Evolutionary conservation across 2,329 filamentous ascomycete species (phyloP), one percentile per base, ranked within the genome.

Genomic region (Amauroascus niger): DNA sequence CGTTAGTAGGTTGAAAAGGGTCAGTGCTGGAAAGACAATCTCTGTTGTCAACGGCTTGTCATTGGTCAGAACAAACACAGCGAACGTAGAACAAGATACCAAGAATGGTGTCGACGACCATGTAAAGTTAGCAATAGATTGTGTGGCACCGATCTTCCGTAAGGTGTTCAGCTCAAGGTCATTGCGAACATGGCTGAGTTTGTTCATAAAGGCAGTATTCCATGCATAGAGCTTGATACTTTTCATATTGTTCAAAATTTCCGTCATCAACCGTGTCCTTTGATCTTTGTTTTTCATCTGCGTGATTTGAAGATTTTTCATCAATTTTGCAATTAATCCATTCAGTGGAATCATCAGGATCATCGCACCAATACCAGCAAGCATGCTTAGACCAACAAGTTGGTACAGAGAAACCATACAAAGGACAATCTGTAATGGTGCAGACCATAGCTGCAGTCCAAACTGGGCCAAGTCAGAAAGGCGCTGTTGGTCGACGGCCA

Each of bases 201-300:
- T 95, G 71, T 89, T 93, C 84, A 96, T 95, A 67, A 98, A 98
- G 13, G 93, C 91, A 28, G 84, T 86, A 30, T 90, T 91, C 93
- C 93, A 98, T 28, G 93, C 93, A 68, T 96, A 98, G 18, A 98
- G 80, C 74, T 98, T 98, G 75, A 98, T 93, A 67, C 89, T 95
- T 76, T 98, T 98, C 87, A 98, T 98, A 72, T 97, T 97, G 76
- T 94, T 96, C 65, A 98, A 77, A 60, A 98, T 98, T 70, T 98
- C 93, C 6, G 91, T 94, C 77, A 97, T 96, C 55, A 98, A 74
- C 48, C 91, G 82, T 45, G 90, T 95, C 65, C 93, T 82, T 37
- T 89, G 80, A 64, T 98, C 93, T 74, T 98, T 98, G 75, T 97
- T 97, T 76, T 94, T 95, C 93, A 98, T 98, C 74, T 98, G 93